Percentiles rank a stretch among this genome's conserved stretches.
Conservation (phyloP, 2,329 filamentous ascomycete species). For the Ophiostoma montium region DNA sequence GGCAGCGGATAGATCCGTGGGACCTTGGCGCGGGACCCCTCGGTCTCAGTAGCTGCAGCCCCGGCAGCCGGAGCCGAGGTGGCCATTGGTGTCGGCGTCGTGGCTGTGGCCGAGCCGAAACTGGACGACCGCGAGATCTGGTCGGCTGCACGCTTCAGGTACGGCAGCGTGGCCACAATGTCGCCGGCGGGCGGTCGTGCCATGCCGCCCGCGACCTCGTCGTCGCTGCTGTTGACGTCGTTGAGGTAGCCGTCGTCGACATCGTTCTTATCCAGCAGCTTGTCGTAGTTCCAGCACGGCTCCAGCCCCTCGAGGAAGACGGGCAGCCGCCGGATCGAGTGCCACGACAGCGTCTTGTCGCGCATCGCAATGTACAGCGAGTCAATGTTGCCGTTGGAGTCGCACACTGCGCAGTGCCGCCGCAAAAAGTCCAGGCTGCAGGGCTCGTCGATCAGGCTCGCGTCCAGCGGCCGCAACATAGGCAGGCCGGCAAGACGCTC, state of each 20-base stretch:
- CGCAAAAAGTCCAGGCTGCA: conserved; percentile 39
- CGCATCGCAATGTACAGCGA: conserved; percentile 46
- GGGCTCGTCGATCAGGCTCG: conserved; percentile 24
- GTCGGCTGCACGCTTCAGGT: conserved; percentile 36
- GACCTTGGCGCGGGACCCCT: conserved; percentile 18
- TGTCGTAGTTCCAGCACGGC: conserved; percentile 38
- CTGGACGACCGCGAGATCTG: conserved; percentile 37
- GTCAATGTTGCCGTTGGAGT: conserved; percentile 39
- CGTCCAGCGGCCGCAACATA: conserved; percentile 41
- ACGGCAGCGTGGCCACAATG: conserved; percentile 25
- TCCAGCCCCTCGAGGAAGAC: conserved; percentile 39
- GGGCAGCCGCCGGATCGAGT: conserved; percentile 32
- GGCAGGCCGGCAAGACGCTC: conserved; percentile 39
- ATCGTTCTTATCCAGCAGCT: conserved; percentile 29
- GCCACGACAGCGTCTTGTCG: conserved; percentile 40
- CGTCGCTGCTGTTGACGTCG: conserved; percentile 10
- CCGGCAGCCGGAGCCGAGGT: not conserved
- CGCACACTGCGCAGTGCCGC: conserved; percentile 40
- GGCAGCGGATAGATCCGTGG: conserved; percentile 26
- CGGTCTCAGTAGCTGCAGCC: conserved; percentile 10
- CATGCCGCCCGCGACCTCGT: conserved; percentile 8
- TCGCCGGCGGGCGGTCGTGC: conserved; percentile 31
- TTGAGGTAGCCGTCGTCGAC: conserved; percentile 4
- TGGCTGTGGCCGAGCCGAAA: conserved; percentile 24
- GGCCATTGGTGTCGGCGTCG: conserved; percentile 14